These are phyloP conservation scores for Collybiopsis confluens DNA, from an alignment of 768 basidiomycete genomes.

Conservation along the genomic window DNA sequence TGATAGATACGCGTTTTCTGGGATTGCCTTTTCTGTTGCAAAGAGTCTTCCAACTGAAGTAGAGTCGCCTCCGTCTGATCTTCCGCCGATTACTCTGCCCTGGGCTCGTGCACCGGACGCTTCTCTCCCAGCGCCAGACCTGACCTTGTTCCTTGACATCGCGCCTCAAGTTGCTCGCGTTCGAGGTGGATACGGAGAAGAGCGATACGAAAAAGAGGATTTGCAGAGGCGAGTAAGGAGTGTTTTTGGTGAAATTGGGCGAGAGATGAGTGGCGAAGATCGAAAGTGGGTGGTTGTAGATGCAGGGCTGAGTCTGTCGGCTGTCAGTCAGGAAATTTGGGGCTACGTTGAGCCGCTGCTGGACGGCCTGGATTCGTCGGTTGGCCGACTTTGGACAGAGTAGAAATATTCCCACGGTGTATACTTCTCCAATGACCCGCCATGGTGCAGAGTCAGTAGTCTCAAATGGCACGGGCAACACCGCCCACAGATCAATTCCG, in stretches of 20 bases:
- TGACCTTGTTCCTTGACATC: slow-evolving; percentile 85
- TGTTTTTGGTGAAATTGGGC: slow-evolving; percentile 53
- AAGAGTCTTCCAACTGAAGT: slow-evolving; percentile 61
- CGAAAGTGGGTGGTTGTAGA: slow-evolving; percentile 53
- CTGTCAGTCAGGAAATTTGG: slow-evolving; percentile 58
- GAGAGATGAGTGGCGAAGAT: slow-evolving; percentile 36
- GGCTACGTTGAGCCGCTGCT: slow-evolving; percentile 38
- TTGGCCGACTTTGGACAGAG: slow-evolving; percentile 49
- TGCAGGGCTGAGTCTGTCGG: slow-evolving; percentile 47
- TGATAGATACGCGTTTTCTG: slow-evolving; percentile 96
- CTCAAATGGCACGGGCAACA: not conserved
- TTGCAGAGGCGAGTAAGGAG: slow-evolving; percentile 64
- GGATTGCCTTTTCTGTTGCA: slow-evolving; percentile 80
- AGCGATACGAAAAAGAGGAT: slow-evolving; percentile 81
- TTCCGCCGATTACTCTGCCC: not conserved
- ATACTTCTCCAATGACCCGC: not conserved
- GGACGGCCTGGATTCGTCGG: slow-evolving; percentile 31
- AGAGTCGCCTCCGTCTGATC: not conserved
- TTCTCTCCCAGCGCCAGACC: slow-evolving; percentile 85
- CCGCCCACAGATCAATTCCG: not conserved
- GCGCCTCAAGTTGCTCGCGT: slow-evolving; percentile 59
- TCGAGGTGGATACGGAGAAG: slow-evolving; percentile 81
- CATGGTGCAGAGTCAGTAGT: not conserved
- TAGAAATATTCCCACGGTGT: not conserved
- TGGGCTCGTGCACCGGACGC: slow-evolving; percentile 88